Evolutionary conservation across 2,329 filamentous ascomycete species (phyloP).

Genomic region (Tolypocladium album): DNA sequence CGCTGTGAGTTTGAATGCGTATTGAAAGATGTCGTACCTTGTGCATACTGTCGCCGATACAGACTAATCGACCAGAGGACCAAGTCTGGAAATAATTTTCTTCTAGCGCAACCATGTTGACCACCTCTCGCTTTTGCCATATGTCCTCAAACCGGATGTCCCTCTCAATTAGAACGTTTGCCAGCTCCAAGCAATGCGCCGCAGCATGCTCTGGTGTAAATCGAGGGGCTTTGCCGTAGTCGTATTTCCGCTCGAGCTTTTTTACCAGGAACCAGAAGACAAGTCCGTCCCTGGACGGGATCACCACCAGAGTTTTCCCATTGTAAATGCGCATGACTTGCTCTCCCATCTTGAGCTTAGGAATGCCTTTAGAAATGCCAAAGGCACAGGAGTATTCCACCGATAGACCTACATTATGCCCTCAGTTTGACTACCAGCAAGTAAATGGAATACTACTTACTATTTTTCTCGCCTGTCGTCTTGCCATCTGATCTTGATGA

Average conservation of each 20-base stretch:
- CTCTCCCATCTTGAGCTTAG: slow-evolving; percentile 5
- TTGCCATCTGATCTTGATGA: background rate
- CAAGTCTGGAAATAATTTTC: background rate
- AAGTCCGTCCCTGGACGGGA: background rate
- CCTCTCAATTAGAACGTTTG: background rate
- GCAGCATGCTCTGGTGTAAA: background rate
- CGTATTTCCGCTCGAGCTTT: background rate
- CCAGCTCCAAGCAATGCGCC: background rate
- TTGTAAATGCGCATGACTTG: background rate
- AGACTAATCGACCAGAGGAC: background rate
- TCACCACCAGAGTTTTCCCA: background rate
- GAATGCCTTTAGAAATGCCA: slow-evolving; percentile 19
- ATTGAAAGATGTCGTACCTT: background rate
- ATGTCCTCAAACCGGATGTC: background rate
- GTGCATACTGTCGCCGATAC: slow-evolving; percentile 2
- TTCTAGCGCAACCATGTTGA: slow-evolving; percentile 1
- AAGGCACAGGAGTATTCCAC: slow-evolving; percentile 21
- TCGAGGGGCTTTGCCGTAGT: background rate
- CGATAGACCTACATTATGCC: background rate
- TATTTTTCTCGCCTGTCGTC: background rate
- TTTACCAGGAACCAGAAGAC: slow-evolving; percentile 1
- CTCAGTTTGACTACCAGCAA: background rate
- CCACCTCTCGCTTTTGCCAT: background rate
- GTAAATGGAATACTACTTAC: background rate
- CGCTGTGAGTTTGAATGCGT: background rate